Evolutionary conservation across 805 yeast species (phyloP).

Genomic region (Ogataea methylovora): DNA sequence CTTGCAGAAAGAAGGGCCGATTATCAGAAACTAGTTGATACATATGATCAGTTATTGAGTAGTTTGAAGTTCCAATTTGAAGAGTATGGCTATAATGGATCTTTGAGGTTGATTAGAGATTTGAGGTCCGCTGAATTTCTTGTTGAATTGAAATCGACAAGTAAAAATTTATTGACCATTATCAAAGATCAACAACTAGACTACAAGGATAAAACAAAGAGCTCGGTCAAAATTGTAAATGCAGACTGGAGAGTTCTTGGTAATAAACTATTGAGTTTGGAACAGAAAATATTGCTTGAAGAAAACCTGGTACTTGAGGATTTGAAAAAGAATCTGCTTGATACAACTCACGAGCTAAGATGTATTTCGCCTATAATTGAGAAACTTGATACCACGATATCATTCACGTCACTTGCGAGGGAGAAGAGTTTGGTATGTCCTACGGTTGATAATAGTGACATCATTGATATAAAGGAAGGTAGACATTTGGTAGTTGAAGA

Average conservation of each 20-base stretch:
- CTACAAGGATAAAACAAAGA: conserved; percentile 18
- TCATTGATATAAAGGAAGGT: conserved; percentile 52
- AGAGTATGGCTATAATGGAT: conserved; percentile 17
- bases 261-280: conserved; percentile 32
- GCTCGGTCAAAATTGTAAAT: conserved; percentile 27
- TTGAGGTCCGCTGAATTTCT: conserved; percentile 18
- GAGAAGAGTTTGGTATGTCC: conserved; percentile 69
- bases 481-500: conserved; percentile 85
- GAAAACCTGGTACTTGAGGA: conserved; percentile 47
- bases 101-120: conserved; percentile 17
- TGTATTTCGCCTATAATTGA: conserved; percentile 42
- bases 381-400: conserved; percentile 60
- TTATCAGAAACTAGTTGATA: conserved; percentile 11
- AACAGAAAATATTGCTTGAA: conserved; percentile 40
- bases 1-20: conserved; percentile 11
- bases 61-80: conserved; percentile 7
- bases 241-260: conserved; percentile 51
- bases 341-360: conserved; percentile 39
- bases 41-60: conserved; percentile 4
- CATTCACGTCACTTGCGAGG: conserved; percentile 66
- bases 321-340: conserved; percentile 40
- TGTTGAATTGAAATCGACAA: conserved; percentile 18
- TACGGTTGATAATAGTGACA: conserved; percentile 37
- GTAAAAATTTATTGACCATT: conserved; percentile 13
- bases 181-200: conserved; percentile 8